phyloP scores from a whole-genome alignment of 768 basidiomycete genomes.

The Inosperma sp. region DNA sequence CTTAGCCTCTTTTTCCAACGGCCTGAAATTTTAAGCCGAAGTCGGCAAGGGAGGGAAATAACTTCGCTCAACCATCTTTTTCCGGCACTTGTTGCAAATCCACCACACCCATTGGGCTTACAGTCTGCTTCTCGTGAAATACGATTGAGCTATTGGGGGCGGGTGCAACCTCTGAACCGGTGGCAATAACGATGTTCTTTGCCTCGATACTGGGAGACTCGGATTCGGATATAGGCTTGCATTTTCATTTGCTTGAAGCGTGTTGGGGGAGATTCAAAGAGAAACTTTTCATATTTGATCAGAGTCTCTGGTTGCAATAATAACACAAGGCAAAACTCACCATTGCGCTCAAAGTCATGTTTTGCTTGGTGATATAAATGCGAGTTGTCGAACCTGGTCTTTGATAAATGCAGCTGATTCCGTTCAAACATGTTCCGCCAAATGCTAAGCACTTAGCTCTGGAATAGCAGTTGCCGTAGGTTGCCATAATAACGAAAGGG shows the following conservation, averaged over 20 bases:
- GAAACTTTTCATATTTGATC: conserved; percentile 38
- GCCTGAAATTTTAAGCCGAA: too few relatives aligned
- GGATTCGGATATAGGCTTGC: conserved; percentile 81
- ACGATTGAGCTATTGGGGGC: conserved; percentile 90
- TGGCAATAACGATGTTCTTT: conserved; percentile 96
- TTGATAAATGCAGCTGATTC: conserved; percentile 98
- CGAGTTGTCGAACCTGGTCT: conserved; percentile 99
- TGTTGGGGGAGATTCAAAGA: conserved; percentile 81
- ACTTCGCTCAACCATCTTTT: too few relatives aligned
- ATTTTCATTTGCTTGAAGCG: conserved; percentile 88
- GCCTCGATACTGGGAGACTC: conserved; percentile 65
- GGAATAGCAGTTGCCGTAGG: too few relatives aligned
- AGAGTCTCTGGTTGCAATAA: background rate
- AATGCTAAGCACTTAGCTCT: conserved; percentile 93
- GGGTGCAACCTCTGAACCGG: conserved; percentile 92
- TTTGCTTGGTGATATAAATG: conserved; percentile 93
- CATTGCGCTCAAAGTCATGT: conserved; percentile 84
- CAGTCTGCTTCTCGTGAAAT: conserved; percentile 96
- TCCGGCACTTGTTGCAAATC: conserved; percentile 85
- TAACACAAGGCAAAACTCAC: conserved; percentile 34
- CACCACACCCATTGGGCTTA: conserved; percentile 90
- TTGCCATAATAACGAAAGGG: too few relatives aligned
- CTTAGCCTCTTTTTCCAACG: too few relatives aligned
- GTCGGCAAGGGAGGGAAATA: too few relatives aligned
- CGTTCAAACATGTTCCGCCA: conserved; percentile 97